Evolutionary conservation across 192 early-diverging fungal genomes (phyloP).

Genomic region (Oehlia diaphana): DNA sequence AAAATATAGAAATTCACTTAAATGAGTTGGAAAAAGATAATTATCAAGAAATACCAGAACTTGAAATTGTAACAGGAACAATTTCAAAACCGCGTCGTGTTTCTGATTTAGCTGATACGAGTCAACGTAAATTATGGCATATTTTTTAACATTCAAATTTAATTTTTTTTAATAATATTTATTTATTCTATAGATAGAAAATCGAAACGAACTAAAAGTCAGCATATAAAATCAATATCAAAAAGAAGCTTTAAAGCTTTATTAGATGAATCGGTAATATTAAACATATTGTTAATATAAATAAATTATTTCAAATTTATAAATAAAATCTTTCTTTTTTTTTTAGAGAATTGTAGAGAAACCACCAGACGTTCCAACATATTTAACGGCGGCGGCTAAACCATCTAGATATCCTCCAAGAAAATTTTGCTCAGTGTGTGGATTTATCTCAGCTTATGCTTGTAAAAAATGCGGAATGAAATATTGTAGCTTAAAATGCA

Average conservation of each 20-base stretch:
- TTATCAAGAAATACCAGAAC: slow-evolving; percentile 21
- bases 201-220: slow-evolving; percentile 19
- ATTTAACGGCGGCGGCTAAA: slow-evolving; percentile 11
- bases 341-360: slow-evolving; percentile 9
- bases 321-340: background rate
- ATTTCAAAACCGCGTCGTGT: slow-evolving; percentile 21
- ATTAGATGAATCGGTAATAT: slow-evolving; percentile 22
- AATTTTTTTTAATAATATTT: background rate
- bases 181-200: slow-evolving; percentile 20
- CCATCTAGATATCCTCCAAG: slow-evolving; percentile 27
- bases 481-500: slow-evolving; percentile 26
- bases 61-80: slow-evolving; percentile 23
- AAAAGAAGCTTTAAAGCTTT: slow-evolving; percentile 23
- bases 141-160: too few species aligned
- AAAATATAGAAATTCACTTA: slow-evolving; percentile 20
- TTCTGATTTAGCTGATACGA: slow-evolving; percentile 23
- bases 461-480: slow-evolving; percentile 29
- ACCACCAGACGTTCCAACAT: slow-evolving; percentile 18
- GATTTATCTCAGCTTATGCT: slow-evolving; percentile 21
- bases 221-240: slow-evolving; percentile 16
- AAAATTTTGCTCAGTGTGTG: slow-evolving; percentile 31
- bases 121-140: slow-evolving; percentile 3
- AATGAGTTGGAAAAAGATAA: slow-evolving; percentile 28
- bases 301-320: background rate
- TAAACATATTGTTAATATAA: background rate